Conservation (phyloP, 2,329 filamentous ascomycete genomes). For the Monilinia fructigena region DNA sequence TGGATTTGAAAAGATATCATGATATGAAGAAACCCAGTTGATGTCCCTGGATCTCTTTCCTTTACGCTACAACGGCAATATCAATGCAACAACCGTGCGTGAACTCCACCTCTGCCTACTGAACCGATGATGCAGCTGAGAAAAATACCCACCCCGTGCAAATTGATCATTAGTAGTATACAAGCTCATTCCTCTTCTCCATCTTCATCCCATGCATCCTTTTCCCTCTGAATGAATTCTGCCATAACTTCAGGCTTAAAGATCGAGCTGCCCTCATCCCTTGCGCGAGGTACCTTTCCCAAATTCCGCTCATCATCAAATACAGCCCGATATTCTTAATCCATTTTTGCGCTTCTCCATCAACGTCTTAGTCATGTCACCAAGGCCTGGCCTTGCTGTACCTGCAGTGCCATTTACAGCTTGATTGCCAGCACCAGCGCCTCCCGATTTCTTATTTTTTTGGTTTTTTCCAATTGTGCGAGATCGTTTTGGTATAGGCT, state of each 20-base stretch:
- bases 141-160: not conserved
- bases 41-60: not conserved
- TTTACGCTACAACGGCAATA: conserved; percentile 11
- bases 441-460: conserved; percentile 79
- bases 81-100: conserved; percentile 1
- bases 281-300: conserved; percentile 59
- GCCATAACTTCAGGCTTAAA: conserved; percentile 74
- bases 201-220: conserved; percentile 77
- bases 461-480: conserved; percentile 92
- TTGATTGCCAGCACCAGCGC: conserved; percentile 70
- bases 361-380: conserved; percentile 83
- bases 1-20: not conserved
- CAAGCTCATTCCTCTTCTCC: conserved; percentile 38
- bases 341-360: conserved; percentile 94
- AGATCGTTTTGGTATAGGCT: conserved; percentile 94
- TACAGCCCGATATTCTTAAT: conserved; percentile 87
- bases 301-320: conserved; percentile 69
- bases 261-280: conserved; percentile 65
- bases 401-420: conserved; percentile 53
- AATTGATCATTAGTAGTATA: conserved; percentile 3
- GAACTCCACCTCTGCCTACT: not conserved
- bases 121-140: not conserved
- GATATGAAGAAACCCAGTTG: not conserved
- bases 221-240: conserved; percentile 70
- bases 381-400: conserved; percentile 75